Conservation (phyloP, 805 yeast genomes). For the Millerozyma acaciae region DNA sequence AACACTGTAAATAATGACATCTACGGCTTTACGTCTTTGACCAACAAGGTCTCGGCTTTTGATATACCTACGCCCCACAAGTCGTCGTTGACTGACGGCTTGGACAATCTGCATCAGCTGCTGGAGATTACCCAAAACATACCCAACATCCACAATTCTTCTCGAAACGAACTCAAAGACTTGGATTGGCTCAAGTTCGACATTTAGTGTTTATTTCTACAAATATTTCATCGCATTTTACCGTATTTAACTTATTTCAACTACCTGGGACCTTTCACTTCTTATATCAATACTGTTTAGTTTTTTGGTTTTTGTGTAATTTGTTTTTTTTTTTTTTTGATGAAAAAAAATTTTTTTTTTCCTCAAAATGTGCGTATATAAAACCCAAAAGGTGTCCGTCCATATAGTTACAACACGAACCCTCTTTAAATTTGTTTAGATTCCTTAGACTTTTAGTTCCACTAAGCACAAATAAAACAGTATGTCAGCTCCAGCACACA, state of each 20-base stretch:
- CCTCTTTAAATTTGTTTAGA: conserved; percentile 1
- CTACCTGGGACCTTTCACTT: not conserved
- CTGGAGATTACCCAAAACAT: not conserved
- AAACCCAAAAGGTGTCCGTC: too few relatives aligned
- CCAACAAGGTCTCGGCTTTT: conserved; percentile 4
- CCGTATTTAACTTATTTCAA: not conserved
- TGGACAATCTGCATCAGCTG: conserved; percentile 9
- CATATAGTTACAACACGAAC: not conserved
- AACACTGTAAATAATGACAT: conserved; percentile 4
- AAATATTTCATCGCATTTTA: not conserved
- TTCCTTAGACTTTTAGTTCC: not conserved
- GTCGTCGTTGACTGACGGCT: conserved; percentile 12
- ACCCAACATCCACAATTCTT: too few relatives aligned
- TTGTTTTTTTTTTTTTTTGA: too few relatives aligned
- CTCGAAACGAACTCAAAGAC: conserved; percentile 18
- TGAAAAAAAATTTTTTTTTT: too few relatives aligned
- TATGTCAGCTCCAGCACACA: conserved; percentile 45
- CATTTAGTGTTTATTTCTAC: conserved; percentile 9
- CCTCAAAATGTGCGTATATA: too few relatives aligned
- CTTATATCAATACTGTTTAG: not conserved
- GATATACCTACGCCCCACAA: conserved; percentile 5
- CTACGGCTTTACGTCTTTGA: conserved; percentile 4
- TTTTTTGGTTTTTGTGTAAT: not conserved
- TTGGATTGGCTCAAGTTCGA: conserved; percentile 34
- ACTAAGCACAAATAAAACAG: not conserved